These are phyloP conservation scores for Penicillium sp. DNA, from an alignment of 2,329 filamentous ascomycete genomes.

Conservation along the genomic window DNA sequence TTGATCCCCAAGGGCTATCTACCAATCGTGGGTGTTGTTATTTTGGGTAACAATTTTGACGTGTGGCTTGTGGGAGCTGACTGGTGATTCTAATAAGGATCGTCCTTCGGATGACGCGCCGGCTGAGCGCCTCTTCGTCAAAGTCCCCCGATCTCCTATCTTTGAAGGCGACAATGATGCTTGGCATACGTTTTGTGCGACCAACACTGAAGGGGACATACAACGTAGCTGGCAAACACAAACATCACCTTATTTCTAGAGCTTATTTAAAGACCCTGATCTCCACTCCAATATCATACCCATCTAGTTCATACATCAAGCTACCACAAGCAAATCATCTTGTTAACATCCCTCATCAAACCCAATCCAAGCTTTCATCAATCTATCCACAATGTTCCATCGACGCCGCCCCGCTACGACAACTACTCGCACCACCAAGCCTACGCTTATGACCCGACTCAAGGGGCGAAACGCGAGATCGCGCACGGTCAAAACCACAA, in stretches of 20 bases:
- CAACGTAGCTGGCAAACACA: background rate
- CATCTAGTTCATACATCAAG: background rate
- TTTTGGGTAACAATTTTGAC: background rate
- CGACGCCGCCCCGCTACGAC: slow-evolving; percentile 25
- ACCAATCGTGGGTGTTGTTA: background rate
- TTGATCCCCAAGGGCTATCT: background rate
- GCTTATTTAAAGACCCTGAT: slow-evolving; percentile 1
- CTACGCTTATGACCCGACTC: slow-evolving; percentile 56
- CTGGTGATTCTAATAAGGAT: slow-evolving; percentile 12
- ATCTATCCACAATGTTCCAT: slow-evolving; percentile 20
- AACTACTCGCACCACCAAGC: slow-evolving; percentile 47
- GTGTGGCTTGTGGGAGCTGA: background rate
- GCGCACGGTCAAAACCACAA: slow-evolving; percentile 40
- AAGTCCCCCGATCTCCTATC: background rate
- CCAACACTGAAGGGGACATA: background rate
- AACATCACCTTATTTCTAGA: background rate
- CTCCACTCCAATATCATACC: background rate
- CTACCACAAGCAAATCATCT: background rate
- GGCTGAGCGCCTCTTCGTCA: slow-evolving; percentile 14
- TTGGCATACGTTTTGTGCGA: slow-evolving; percentile 19
- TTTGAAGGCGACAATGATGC: slow-evolving; percentile 10
- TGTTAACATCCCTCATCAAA: background rate
- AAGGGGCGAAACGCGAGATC: slow-evolving; percentile 40
- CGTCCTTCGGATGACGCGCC: slow-evolving; percentile 22
- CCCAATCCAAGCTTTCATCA: background rate